Evolutionary conservation across 768 basidiomycete species (phyloP).

Genomic region (Mycena pura): DNA sequence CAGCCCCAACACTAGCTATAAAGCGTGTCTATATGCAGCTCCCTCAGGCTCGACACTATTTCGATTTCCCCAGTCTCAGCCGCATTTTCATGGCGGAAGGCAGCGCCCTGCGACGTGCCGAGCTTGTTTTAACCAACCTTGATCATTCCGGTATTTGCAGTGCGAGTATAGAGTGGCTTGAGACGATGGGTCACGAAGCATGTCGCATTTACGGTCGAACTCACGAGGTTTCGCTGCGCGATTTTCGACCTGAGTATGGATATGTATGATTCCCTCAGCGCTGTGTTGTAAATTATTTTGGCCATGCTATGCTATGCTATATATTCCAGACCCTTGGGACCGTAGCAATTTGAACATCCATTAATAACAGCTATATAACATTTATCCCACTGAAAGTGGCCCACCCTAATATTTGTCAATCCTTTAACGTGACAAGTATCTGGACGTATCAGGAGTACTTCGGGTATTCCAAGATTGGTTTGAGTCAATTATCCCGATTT

Average conservation of each 20-base stretch:
- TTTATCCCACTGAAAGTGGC: too few relatives aligned
- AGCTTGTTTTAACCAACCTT: not conserved
- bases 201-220: not conserved
- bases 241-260: not conserved
- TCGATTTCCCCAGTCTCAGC: not conserved
- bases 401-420: too few relatives aligned
- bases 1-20: not conserved
- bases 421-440: too few relatives aligned
- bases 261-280: too few relatives aligned
- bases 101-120: not conserved
- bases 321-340: too few relatives aligned
- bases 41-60: not conserved
- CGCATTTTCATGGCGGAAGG: not conserved
- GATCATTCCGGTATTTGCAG: not conserved
- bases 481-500: too few relatives aligned
- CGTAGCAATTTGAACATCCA: too few relatives aligned
- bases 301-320: too few relatives aligned
- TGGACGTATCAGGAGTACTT: too few relatives aligned
- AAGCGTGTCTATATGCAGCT: conserved; percentile 8
- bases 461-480: too few relatives aligned
- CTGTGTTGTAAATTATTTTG: too few relatives aligned
- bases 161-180: not conserved
- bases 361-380: too few relatives aligned
- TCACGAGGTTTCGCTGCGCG: not conserved
- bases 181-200: not conserved